Conservation (phyloP, 225 moss, liverwort and hornwort genomes). For the Straminergon stramineum region DNA sequence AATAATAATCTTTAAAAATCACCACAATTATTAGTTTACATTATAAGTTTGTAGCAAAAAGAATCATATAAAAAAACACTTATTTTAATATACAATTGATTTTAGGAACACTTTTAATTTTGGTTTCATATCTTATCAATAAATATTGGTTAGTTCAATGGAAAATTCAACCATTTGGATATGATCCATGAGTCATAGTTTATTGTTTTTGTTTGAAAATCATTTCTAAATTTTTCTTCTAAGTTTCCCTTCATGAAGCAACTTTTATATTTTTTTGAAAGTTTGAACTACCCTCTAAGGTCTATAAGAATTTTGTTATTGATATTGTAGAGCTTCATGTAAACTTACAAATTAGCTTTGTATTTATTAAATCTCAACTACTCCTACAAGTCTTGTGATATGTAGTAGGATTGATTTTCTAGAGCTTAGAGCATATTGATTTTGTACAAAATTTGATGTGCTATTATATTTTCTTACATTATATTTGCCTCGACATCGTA, state of each 20-base stretch:
- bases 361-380: background rate
- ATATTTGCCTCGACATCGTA: background rate
- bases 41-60: background rate
- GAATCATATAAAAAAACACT: fast-evolving
- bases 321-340: background rate
- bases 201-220: background rate
- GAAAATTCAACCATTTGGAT: background rate
- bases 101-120: too few relatives aligned
- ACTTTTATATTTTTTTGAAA: background rate
- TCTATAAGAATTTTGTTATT: background rate
- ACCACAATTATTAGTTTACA: background rate
- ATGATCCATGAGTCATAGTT: background rate
- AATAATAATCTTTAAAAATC: background rate
- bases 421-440: background rate
- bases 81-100: background rate
- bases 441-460: background rate
- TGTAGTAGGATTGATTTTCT: background rate
- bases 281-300: background rate
- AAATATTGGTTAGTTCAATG: background rate
- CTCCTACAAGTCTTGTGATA: background rate
- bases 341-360: background rate
- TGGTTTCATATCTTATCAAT: too few relatives aligned
- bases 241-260: fast-evolving
- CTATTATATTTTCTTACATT: background rate
- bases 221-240: background rate